phyloP scores from a whole-genome alignment of 176 grass and related monocot species.

The Olyra latifolia region DNA sequence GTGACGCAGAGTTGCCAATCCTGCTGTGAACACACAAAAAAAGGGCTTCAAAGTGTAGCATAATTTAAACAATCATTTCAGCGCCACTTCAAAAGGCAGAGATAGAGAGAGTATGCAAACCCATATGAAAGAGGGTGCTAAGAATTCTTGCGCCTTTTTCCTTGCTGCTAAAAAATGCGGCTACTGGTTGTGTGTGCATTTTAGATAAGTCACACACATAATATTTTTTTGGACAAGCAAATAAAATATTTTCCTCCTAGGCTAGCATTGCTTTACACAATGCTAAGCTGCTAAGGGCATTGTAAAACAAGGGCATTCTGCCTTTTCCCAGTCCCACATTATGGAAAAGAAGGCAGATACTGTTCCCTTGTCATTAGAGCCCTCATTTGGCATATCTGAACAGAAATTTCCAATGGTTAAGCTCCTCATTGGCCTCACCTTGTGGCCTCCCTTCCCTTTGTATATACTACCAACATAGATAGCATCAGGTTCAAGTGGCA shows the following conservation, averaged over 20 bases:
- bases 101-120: conserved; percentile 39
- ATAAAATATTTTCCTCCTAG: conserved; percentile 1
- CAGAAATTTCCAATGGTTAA: conserved; percentile 58
- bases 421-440: conserved; percentile 45
- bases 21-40: conserved; percentile 31
- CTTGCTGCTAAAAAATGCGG: conserved; percentile 47
- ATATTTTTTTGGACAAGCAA: background rate
- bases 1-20: conserved; percentile 32
- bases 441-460: conserved; percentile 27
- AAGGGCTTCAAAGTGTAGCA: conserved; percentile 37
- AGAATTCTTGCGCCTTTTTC: conserved; percentile 50
- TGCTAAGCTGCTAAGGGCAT: conserved; percentile 21
- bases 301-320: conserved; percentile 46
- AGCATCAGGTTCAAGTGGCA: conserved; percentile 20
- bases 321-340: conserved; percentile 11
- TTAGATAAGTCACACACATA: conserved; percentile 42
- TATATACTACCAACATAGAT: conserved; percentile 12
- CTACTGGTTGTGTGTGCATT: conserved; percentile 39
- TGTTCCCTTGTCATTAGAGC: conserved; percentile 43
- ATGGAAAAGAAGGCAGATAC: conserved; percentile 3
- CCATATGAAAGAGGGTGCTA: conserved; percentile 61
- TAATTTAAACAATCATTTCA: conserved; percentile 72
- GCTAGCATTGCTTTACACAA: conserved; percentile 36
- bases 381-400: conserved; percentile 47
- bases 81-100: conserved; percentile 51